These are phyloP conservation scores for Macrocybe gigantea DNA, from an alignment of 768 basidiomycete genomes.

Conservation along the genomic window DNA sequence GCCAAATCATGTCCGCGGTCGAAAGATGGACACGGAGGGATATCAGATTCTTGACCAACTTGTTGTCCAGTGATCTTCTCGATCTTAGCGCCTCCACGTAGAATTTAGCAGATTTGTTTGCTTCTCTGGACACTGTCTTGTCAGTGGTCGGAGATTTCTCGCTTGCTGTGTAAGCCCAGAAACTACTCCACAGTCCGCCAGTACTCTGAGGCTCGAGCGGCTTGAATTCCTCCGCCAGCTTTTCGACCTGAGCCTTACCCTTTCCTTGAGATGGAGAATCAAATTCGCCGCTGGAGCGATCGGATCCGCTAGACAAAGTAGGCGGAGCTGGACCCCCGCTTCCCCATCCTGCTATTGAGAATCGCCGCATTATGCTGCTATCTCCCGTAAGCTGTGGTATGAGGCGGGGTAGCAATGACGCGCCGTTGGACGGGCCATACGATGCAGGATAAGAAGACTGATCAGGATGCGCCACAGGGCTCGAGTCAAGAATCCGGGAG, in stretches of 20 bases:
- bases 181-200: constrained; percentile 70
- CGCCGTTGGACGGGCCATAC: constrained; percentile 55
- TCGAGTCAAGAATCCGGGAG: constrained; percentile 27
- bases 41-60: constrained; percentile 72
- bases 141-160: constrained; percentile 28
- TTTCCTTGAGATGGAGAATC: constrained; percentile 17
- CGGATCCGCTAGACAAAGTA: constrained; percentile 21
- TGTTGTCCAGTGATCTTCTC: constrained; percentile 48
- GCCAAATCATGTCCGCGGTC: constrained; percentile 74
- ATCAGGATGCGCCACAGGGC: constrained; percentile 15
- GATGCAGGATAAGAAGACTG: constrained; percentile 40
- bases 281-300: constrained; percentile 34
- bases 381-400: constrained; percentile 77
- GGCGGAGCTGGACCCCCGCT: constrained; percentile 27
- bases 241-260: constrained; percentile 22
- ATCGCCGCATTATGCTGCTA: constrained; percentile 56
- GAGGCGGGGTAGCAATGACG: constrained; percentile 55
- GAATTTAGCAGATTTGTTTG: constrained; percentile 45
- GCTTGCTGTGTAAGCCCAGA: constrained; percentile 69
- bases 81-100: constrained; percentile 59
- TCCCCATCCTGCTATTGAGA: constrained; percentile 64
- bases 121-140: constrained; percentile 27
- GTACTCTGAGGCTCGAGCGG: constrained; percentile 61
- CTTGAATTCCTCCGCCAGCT: constrained; percentile 25
- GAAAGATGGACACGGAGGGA: constrained; percentile 82